These are phyloP conservation scores for Pseudisothecium myosuroides DNA, from an alignment of 225 moss, liverwort and hornwort genomes.

Conservation along the genomic window DNA sequence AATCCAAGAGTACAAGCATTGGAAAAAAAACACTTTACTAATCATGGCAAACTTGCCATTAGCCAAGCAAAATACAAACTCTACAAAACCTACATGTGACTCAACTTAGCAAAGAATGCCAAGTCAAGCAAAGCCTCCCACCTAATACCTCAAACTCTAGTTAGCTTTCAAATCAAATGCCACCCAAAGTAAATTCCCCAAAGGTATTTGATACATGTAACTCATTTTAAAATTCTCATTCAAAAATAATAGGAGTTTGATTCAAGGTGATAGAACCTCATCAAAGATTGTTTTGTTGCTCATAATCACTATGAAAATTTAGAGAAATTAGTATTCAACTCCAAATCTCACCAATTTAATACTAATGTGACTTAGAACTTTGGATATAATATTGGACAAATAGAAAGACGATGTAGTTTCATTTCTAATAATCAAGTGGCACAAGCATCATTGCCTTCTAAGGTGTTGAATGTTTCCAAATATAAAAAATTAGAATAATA, in stretches of 20 bases:
- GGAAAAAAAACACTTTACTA: too few species aligned
- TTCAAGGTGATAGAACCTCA: background rate
- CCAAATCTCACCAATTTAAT: too few species aligned
- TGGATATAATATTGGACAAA: too few species aligned
- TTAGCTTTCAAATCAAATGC: background rate
- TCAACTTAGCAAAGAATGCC: background rate
- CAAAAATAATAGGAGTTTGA: rapidly evolving
- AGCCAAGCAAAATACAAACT: background rate
- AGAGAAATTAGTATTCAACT: too few species aligned
- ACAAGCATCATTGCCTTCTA: background rate
- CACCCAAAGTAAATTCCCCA: rapidly evolving
- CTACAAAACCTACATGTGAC: background rate
- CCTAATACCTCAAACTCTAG: background rate
- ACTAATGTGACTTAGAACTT: too few species aligned
- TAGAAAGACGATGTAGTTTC: background rate
- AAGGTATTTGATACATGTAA: background rate
- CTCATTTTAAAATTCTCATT: background rate
- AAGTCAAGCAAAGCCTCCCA: background rate
- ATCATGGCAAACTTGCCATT: background rate
- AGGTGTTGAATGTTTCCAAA: background rate
- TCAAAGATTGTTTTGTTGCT: too few species aligned
- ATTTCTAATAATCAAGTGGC: background rate
- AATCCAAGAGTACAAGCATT: background rate
- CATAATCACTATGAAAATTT: too few species aligned
- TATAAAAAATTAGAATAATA: background rate